phyloP scores from a whole-genome alignment of 192 early-diverging fungal species.

The Gryganskiella cystojenkinii region DNA sequence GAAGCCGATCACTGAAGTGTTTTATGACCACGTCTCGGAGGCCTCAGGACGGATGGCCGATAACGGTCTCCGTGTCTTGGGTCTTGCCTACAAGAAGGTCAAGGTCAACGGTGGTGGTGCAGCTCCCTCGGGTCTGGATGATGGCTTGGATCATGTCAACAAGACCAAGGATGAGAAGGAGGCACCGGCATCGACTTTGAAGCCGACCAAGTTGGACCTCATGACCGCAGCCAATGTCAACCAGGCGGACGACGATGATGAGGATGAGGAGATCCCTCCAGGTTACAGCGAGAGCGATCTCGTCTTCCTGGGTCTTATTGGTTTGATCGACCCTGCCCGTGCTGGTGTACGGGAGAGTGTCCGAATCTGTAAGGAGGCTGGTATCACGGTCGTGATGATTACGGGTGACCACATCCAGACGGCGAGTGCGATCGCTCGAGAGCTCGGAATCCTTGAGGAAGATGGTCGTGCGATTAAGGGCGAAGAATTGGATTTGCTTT shows the following conservation, averaged over 20 bases:
- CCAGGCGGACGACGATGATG: conserved; percentile 39
- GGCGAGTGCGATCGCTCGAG: conserved; percentile 90
- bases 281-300: conserved; percentile 75
- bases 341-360: conserved; percentile 86
- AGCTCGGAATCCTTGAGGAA: conserved; percentile 87
- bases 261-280: conserved; percentile 62
- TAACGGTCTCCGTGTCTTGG: conserved; percentile 89
- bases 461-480: conserved; percentile 85
- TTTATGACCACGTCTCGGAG: conserved; percentile 70
- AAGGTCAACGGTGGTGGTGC: conserved; percentile 33
- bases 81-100: conserved; percentile 80
- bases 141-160: conserved; percentile 54
- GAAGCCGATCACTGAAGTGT: conserved; percentile 66
- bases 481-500: conserved; percentile 89
- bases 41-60: conserved; percentile 80
- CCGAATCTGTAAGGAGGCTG: conserved; percentile 86
- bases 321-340: conserved; percentile 93
- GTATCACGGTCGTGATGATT: conserved; percentile 97
- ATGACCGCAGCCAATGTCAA: conserved; percentile 46
- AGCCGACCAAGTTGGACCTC: conserved; percentile 30
- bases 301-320: conserved; percentile 90
- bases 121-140: not conserved
- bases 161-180: conserved; percentile 64
- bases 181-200: conserved; percentile 35
- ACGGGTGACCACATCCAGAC: conserved; percentile 97